A percentile compares a stretch with the other conserved stretches of the same genome.
phyloP scores from a whole-genome alignment of 495 filamentous ascomycete species.

The Penicillium roqueforti region DNA sequence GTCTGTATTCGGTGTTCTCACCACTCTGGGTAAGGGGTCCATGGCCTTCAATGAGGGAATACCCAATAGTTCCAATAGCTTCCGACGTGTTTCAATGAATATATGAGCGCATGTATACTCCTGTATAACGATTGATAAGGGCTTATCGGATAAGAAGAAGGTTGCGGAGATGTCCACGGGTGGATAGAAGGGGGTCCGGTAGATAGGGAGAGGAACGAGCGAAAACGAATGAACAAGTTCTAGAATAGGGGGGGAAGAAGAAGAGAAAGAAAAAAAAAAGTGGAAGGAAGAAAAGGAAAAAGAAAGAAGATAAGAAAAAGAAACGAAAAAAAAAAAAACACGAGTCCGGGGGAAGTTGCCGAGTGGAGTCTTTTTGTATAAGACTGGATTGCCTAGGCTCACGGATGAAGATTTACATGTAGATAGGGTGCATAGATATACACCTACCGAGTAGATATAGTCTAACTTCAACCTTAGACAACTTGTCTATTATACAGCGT shows the following conservation, averaged over 20 bases:
- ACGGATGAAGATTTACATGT: no score
- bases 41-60: conserved; percentile 10
- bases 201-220: conserved; percentile 2
- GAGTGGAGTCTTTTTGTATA: conserved; percentile 3
- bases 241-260: neutral
- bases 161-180: conserved; percentile 1
- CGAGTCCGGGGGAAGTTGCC: conserved; percentile 15
- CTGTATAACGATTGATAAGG: conserved; percentile 17
- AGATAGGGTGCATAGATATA: no score
- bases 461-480: no score
- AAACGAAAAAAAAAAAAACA: neutral
- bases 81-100: neutral
- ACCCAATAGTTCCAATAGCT: neutral
- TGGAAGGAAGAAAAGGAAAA: neutral
- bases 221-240: neutral
- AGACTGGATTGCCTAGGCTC: no score
- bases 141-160: conserved; percentile 21
- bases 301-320: conserved; percentile 1
- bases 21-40: conserved; percentile 16
- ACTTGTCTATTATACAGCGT: no score
- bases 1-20: conserved; percentile 3
- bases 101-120: neutral
- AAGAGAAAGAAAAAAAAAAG: neutral
- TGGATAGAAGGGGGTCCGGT: no score
- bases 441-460: no score